Base-by-base conservation (phyloP, 1,284 basidiomycete genomes). In the Puccinia coronata region DNA sequence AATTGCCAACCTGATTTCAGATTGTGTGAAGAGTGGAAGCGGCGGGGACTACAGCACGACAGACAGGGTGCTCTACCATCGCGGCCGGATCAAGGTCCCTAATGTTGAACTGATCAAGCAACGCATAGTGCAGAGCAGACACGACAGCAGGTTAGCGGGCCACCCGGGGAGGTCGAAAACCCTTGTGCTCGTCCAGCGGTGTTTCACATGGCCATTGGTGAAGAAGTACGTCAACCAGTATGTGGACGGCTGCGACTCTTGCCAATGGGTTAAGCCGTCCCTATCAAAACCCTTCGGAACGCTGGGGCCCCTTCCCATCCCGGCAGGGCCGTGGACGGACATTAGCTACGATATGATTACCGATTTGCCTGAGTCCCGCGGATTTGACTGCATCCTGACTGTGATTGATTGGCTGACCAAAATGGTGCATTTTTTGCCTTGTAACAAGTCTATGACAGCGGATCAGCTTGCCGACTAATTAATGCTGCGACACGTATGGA, bases 281-380 rank as follows among this genome's bases (percentile, higher is more conserved):
- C 6, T 16, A 6, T 16, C 6, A 47, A 8, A 16, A 16, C 43
- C 16, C 9, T 71, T 71, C 69, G 88, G 89, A 4, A 72, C 84
- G 0, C 84, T 90, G 16, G 83, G 86, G 78, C 86, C 87, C 0
- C 84, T 88, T n/a, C 88, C 6, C 12, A 82, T 59, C 57, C 83
- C 84, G 0, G 16, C 55, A 2, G 36, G 72, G 20, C 88, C 88
- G 0, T 90, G 87, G 85, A 83, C 84, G 41, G 84, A 85, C 0
- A 84, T 89, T 6, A 87, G 87, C 0, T 86, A 89, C 86, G 89
- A 90, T 82, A 85, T 88, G 71, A 88, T 90, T 41, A 85, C 85
- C 8, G 85, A 86, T 25, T 84, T 90, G 0, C 89, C 89, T 0
- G 11, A 9, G 11, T 87, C 86, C 0, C 82, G 84, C 5, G 86